These are phyloP conservation scores for Sporothrix protearum DNA, from an alignment of 2,329 filamentous ascomycete genomes.

Conservation along the genomic window DNA sequence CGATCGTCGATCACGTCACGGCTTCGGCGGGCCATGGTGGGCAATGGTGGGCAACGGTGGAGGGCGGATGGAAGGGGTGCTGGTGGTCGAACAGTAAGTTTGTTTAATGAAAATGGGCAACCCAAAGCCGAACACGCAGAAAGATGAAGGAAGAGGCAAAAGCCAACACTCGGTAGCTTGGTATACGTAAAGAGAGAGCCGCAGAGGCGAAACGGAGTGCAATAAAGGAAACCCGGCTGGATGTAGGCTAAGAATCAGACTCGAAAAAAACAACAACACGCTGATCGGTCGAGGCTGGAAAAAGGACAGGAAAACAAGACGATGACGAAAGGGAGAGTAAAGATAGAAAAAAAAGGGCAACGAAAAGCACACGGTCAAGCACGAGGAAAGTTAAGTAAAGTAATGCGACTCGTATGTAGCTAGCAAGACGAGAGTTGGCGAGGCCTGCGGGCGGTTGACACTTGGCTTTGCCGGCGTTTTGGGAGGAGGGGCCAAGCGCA, in stretches of 20 bases:
- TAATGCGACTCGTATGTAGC: neutral
- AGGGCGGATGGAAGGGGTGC: no score
- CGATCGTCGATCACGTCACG: conserved; percentile 25
- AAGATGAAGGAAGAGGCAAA: neutral
- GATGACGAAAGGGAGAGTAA: neutral
- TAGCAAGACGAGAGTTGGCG: conserved; percentile 7
- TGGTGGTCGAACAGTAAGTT: neutral
- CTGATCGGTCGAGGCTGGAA: conserved; percentile 4
- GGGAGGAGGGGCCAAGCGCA: neutral
- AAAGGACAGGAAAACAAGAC: neutral
- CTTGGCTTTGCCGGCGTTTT: conserved; percentile 5
- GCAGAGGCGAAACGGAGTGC: neutral
- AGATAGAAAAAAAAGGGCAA: neutral
- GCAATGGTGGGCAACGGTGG: no score
- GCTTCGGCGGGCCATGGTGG: conserved; percentile 24
- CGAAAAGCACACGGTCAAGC: neutral
- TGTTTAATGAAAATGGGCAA: neutral
- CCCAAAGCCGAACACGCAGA: neutral
- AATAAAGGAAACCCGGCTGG: neutral
- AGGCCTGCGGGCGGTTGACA: conserved; percentile 10
- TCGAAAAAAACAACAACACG: neutral
- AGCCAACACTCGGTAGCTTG: neutral
- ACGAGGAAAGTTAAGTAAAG: neutral
- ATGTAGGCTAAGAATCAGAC: neutral
- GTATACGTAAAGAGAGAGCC: neutral